A percentile compares a stretch with the other conserved stretches of the same genome.
phyloP scores from a whole-genome alignment of 2,329 filamentous ascomycete species.

The Canariomyces notabilis region DNA sequence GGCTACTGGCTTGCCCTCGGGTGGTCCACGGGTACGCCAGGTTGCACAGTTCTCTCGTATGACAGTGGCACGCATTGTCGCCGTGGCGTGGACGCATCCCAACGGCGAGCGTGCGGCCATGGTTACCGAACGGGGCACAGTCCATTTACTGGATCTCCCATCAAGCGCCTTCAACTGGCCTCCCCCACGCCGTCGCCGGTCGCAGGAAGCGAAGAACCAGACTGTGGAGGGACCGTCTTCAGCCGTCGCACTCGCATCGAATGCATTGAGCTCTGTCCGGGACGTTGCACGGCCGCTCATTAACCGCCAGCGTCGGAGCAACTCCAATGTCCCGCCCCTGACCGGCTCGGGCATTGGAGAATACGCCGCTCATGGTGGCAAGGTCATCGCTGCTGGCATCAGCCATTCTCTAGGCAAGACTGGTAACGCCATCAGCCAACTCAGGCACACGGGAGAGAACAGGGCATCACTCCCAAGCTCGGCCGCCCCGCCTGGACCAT shows the following conservation, averaged over 20 bases:
- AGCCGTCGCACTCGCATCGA: constrained; percentile 65
- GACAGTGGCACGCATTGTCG: constrained; percentile 85
- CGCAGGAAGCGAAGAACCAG: constrained; percentile 42
- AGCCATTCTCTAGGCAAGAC: constrained; percentile 70
- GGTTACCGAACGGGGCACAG: constrained; percentile 89
- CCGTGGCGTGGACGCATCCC: constrained; percentile 80
- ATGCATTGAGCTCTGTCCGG: constrained; percentile 64
- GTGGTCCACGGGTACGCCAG: constrained; percentile 66
- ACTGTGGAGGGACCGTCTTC: constrained; percentile 46
- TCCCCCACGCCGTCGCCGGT: constrained; percentile 55
- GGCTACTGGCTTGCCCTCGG: constrained; percentile 40
- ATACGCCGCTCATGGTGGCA: constrained; percentile 63
- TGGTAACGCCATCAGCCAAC: constrained; percentile 62
- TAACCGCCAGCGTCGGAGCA: constrained; percentile 50
- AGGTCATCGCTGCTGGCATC: constrained; percentile 67
- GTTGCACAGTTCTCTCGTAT: constrained; percentile 85
- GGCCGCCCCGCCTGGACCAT: constrained; percentile 47
- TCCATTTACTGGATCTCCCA: constrained; percentile 87
- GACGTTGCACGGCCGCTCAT: constrained; percentile 61
- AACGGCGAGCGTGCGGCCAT: constrained; percentile 80
- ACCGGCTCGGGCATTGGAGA: constrained; percentile 47
- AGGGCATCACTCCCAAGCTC: constrained; percentile 63
- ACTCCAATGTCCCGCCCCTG: constrained; percentile 36
- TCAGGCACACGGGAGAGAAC: constrained; percentile 71
- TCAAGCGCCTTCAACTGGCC: constrained; percentile 82